Evolutionary conservation across 306 rosid species (phyloP), one percentile per base, ranked within the genome.

Genomic region (Medicago arabica): DNA sequence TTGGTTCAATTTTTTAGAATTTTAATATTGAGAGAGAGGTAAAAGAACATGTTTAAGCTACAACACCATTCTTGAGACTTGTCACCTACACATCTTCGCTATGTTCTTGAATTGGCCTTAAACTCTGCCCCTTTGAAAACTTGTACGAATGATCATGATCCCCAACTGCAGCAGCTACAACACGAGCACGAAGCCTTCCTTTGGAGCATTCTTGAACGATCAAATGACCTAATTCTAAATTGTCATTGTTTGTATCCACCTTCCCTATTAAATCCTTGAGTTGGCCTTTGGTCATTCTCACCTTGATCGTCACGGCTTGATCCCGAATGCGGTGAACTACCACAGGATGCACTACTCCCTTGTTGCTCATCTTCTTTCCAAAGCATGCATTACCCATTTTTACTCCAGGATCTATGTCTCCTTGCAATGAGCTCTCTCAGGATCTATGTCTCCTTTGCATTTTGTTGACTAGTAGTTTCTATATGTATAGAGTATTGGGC

Each of bases 221-320:
- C 72, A 72, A 77, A 7, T 50, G 41, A 23, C 86, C 86, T 3
- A 85, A 41, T 23, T 82, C 79, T 0, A 65, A 68, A 63, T 54
- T 9, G 1, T 53, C 81, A 78, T 75, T 34, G 59, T 63, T 78
- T 18, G 25, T 43, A 38, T 80, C 78, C 49, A 80, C 83, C 71
- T 74, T 82, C 10, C 19, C 82, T 49, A 68, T 63, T 53, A 87
- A 39, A 75, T 85, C 86, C 57, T 72, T 19, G 16, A 83, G 84
- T 69, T 87, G 75, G 15, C 57, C 36, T 2, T 6, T 40, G 0
- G 59, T 85, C 87, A 85, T 78, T 49, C 78, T 44, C 69, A 87
- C 89, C 84, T 83, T 85, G 19, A 83, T 39, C 40, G 77, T 85
- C 74, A 75, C 86, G 43, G 78, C 78, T 74, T 72, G 25, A 25